Evolutionary conservation across 768 basidiomycete genomes (phyloP).

Genomic region (Mycena alexandri): DNA sequence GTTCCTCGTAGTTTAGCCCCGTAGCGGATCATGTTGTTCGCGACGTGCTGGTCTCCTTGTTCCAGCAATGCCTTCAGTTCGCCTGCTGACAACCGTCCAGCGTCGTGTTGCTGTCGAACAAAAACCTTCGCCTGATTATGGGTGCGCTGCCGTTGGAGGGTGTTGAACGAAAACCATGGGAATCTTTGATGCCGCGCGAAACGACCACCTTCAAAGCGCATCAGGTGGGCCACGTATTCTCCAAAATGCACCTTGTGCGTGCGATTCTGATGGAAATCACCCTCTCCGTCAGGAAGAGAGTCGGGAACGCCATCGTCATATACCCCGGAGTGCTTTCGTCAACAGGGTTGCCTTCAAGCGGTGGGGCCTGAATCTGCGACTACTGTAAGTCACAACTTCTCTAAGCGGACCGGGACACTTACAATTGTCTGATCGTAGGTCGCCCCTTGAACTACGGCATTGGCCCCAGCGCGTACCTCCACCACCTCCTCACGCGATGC

Average conservation of each 20-base stretch:
- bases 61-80: constrained; percentile 22
- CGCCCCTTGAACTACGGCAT: background rate
- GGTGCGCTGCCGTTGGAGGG: constrained; percentile 26
- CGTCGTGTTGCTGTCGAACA: constrained; percentile 24
- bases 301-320: constrained; percentile 27
- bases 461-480: constrained; percentile 10
- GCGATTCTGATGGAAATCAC: constrained; percentile 23
- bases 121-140: constrained; percentile 21
- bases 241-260: constrained; percentile 17
- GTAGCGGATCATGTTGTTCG: constrained; percentile 27
- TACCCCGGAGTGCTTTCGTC: constrained; percentile 30
- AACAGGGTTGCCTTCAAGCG: constrained; percentile 18
- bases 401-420: background rate
- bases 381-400: too few relatives aligned
- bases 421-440: constrained; percentile 25
- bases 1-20: constrained; percentile 26
- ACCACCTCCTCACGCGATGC: constrained; percentile 3
- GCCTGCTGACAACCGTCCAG: constrained; percentile 16
- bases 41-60: constrained; percentile 17
- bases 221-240: constrained; percentile 23
- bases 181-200: constrained; percentile 32
- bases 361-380: constrained; percentile 12
- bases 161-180: constrained; percentile 36
- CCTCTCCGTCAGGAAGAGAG: constrained; percentile 30
- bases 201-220: constrained; percentile 28